A percentile compares a stretch with the other conserved stretches of the same genome.
Evolutionary conservation across 169 alveolate species (phyloP).

Genomic region (Eimeria brunetti): DNA sequence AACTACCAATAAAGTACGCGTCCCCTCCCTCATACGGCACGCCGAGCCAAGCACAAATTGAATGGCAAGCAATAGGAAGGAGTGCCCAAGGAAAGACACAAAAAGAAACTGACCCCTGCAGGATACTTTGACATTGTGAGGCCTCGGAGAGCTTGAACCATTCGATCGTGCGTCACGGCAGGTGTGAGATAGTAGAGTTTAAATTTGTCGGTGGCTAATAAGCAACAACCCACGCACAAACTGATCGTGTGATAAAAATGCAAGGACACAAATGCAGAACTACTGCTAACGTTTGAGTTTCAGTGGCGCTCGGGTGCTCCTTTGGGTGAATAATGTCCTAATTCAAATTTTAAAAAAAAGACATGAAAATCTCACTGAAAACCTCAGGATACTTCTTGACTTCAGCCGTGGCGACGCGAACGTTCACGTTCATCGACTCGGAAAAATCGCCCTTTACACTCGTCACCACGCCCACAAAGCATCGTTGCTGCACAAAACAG

Average conservation of each 20-base stretch:
- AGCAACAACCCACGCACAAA: not conserved
- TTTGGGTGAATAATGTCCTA: not conserved
- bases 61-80: not conserved
- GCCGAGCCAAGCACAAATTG: not conserved
- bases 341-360: not conserved
- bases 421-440: slow-evolving; percentile 68
- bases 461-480: slow-evolving; percentile 81
- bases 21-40: not conserved
- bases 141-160: slow-evolving; percentile 80
- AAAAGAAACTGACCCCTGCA: slow-evolving; percentile 28
- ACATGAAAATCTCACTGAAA: slow-evolving; percentile 41
- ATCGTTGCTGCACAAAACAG: slow-evolving; percentile 67
- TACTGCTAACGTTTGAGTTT: not conserved
- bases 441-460: slow-evolving; percentile 71
- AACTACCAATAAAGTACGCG: not conserved
- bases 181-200: slow-evolving; percentile 79
- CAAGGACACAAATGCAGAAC: not conserved
- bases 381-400: slow-evolving; percentile 75
- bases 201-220: slow-evolving; percentile 64
- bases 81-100: not conserved
- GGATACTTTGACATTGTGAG: slow-evolving; percentile 79
- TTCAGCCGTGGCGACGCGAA: slow-evolving; percentile 80
- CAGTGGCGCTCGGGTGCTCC: not conserved
- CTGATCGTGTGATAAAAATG: not conserved
- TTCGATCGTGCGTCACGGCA: slow-evolving; percentile 80